phyloP scores from a whole-genome alignment of 202 grass and related monocot genomes.

The Eragrostis tef region DNA sequence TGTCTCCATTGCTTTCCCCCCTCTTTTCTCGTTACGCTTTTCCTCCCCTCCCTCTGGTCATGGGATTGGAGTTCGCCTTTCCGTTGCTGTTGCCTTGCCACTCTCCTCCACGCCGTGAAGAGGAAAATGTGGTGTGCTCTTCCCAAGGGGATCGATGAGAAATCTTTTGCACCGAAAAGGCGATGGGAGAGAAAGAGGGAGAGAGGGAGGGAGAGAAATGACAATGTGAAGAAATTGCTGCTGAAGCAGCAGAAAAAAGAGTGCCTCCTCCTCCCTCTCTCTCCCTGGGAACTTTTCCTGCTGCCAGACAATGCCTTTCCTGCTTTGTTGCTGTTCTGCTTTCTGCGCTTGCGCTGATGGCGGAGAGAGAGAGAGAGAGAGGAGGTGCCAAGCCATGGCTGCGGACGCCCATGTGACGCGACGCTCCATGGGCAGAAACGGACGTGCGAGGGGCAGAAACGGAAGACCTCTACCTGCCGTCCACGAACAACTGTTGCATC shows the following conservation, averaged over 20 bases:
- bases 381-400: conserved; percentile 18
- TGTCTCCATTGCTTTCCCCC: conserved; percentile 27
- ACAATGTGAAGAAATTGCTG: background rate
- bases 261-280: background rate
- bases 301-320: conserved; percentile 33
- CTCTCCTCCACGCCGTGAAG: background rate
- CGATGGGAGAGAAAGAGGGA: background rate
- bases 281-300: conserved; percentile 1
- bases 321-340: conserved; percentile 40
- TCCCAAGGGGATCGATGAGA: conserved; percentile 20
- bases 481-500: background rate
- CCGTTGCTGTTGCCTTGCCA: background rate
- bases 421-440: conserved; percentile 12
- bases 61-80: conserved; percentile 50
- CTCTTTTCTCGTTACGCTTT: conserved; percentile 7
- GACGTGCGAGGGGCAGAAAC: background rate
- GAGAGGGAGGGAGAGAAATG: background rate
- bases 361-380: background rate
- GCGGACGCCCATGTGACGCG: background rate
- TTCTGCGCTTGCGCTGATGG: conserved; percentile 28
- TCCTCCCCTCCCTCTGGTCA: background rate
- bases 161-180: conserved; percentile 49
- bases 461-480: background rate
- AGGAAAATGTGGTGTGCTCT: conserved; percentile 29
- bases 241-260: background rate